Evolutionary conservation across 805 yeast genomes (phyloP).

Genomic region (Nakazawaea laoshanensis): DNA sequence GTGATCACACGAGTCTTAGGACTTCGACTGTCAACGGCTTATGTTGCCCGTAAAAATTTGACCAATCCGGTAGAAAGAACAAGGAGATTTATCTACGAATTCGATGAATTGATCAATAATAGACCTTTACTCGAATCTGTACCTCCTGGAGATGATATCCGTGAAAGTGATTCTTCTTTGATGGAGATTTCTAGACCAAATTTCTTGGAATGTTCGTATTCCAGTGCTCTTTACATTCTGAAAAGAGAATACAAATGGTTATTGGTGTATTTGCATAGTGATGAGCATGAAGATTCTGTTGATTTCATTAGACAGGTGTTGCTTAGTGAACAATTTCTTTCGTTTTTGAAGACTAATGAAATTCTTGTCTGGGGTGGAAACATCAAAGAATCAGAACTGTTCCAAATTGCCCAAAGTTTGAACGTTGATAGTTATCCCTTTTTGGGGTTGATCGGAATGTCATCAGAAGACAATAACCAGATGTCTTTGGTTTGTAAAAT

Average conservation of each 20-base stretch:
- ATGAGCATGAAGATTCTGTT: slow-evolving; percentile 55
- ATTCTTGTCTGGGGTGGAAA: slow-evolving; percentile 84
- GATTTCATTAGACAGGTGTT: slow-evolving; percentile 47
- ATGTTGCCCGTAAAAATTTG: slow-evolving; percentile 8
- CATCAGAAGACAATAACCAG: slow-evolving; percentile 45
- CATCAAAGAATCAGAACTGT: slow-evolving; percentile 72
- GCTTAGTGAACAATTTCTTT: slow-evolving; percentile 38
- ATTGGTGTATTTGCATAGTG: slow-evolving; percentile 64
- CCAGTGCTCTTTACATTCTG: slow-evolving; percentile 67
- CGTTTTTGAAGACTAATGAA: slow-evolving; percentile 39
- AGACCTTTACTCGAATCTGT: slow-evolving; percentile 4
- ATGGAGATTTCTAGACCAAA: slow-evolving; percentile 20
- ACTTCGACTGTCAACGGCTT: slow-evolving; percentile 9
- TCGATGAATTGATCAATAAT: slow-evolving; percentile 19
- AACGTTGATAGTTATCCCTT: slow-evolving; percentile 74
- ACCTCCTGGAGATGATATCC: slow-evolving; percentile 5
- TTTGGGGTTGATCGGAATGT: slow-evolving; percentile 65
- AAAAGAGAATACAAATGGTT: slow-evolving; percentile 66
- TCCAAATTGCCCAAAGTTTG: slow-evolving; percentile 71
- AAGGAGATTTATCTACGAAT: slow-evolving; percentile 21
- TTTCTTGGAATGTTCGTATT: slow-evolving; percentile 69
- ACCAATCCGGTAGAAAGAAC: slow-evolving; percentile 24
- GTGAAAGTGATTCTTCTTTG: slow-evolving; percentile 11
- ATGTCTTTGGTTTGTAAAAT: slow-evolving; percentile 53
- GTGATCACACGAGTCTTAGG: slow-evolving; percentile 15